Conservation (phyloP, 2,329 filamentous ascomycete genomes). For the Cyclaneusma minus region DNA sequence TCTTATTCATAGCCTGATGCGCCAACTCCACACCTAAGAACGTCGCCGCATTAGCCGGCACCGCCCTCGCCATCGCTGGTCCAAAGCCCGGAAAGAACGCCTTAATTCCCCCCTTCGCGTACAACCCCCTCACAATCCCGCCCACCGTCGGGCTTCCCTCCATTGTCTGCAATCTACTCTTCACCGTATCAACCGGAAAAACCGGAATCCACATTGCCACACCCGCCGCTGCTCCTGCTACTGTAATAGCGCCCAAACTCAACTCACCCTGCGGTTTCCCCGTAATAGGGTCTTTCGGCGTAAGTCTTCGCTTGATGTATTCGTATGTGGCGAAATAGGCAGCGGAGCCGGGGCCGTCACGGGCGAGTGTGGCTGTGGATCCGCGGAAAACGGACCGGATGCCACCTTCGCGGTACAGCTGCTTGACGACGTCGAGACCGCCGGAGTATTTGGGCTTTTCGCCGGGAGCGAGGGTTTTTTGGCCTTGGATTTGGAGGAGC, state of each 20-base stretch:
- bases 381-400: constrained; percentile 87
- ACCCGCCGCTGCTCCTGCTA: constrained; percentile 78
- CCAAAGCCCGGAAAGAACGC: constrained; percentile 97
- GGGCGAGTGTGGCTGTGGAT: constrained; percentile 74
- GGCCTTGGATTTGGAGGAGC: constrained; percentile 91
- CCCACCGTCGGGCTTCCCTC: constrained; percentile 71
- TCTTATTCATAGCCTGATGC: constrained; percentile 67
- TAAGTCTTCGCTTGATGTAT: constrained; percentile 77
- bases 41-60: constrained; percentile 91
- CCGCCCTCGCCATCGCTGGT: constrained; percentile 79
- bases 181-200: constrained; percentile 94
- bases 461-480: constrained; percentile 69
- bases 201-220: constrained; percentile 99
- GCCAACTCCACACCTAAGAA: constrained; percentile 78
- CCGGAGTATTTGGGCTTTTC: constrained; percentile 88
- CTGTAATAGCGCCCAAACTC: constrained; percentile 67
- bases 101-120: constrained; percentile 65
- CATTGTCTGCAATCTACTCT: constrained; percentile 82
- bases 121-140: constrained; percentile 69
- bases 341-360: constrained; percentile 83
- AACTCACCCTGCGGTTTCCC: constrained; percentile 64
- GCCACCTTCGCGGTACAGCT: constrained; percentile 84
- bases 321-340: constrained; percentile 98
- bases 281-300: constrained; percentile 60
- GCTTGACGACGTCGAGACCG: constrained; percentile 77